Evolutionary conservation across 208 protist genomes (phyloP).

Genomic region (Crithidia acanthocephali): DNA sequence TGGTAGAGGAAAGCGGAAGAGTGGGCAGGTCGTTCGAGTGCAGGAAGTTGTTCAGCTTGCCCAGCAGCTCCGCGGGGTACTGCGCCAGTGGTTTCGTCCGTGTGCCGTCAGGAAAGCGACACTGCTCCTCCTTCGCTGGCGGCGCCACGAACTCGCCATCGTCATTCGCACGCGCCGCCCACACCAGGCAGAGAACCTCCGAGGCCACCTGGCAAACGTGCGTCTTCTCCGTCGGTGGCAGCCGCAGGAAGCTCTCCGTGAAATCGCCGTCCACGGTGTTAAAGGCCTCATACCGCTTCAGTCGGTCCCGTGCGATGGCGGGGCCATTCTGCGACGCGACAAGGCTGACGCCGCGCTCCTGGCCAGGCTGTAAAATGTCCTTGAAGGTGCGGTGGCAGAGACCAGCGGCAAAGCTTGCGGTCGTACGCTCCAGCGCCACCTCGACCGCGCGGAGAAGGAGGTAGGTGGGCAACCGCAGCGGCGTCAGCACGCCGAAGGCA

Average conservation of each 20-base stretch:
- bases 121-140: constrained; percentile 23
- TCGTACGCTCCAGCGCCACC: constrained; percentile 33
- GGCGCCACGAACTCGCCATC: constrained; percentile 8
- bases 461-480: constrained; percentile 51
- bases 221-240: constrained; percentile 9
- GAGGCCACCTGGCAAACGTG: constrained; percentile 21
- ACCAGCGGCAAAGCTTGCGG: constrained; percentile 24
- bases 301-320: constrained; percentile 20
- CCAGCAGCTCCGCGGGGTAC: constrained; percentile 11
- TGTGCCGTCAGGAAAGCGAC: not conserved
- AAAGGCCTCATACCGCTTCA: constrained; percentile 17
- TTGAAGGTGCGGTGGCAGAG: constrained; percentile 52
- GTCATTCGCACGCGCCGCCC: constrained; percentile 2
- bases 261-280: constrained; percentile 54
- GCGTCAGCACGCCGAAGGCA: constrained; percentile 75
- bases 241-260: constrained; percentile 46
- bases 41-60: constrained; percentile 10
- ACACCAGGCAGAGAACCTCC: constrained; percentile 9
- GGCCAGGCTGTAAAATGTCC: constrained; percentile 52
- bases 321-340: constrained; percentile 18
- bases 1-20: constrained; percentile 36
- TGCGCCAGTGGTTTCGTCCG: constrained; percentile 5
- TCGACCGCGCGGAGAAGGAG: constrained; percentile 60
- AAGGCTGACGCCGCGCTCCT: constrained; percentile 52
- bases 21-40: constrained; percentile 34